Conservation (phyloP, 1,284 basidiomycete species). For the Coriolopsis trogii region DNA sequence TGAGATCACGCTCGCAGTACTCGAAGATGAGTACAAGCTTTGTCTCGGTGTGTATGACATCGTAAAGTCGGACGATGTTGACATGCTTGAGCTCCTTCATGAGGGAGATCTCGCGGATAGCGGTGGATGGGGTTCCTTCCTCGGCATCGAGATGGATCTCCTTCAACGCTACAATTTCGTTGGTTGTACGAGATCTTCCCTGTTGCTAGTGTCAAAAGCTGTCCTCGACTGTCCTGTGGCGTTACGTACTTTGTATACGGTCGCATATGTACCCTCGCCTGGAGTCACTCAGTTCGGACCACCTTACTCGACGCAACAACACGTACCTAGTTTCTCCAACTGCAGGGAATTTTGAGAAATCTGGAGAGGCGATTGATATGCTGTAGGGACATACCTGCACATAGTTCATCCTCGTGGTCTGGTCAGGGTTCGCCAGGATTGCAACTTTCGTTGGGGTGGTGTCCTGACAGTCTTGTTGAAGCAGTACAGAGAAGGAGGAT, state of each 20-base stretch:
- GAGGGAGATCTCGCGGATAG: conserved; percentile 93
- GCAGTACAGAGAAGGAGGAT: background rate
- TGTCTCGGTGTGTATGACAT: conserved; percentile 98
- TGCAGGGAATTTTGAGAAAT: no score
- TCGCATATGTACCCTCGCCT: conserved; percentile 89
- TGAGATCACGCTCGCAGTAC: conserved; percentile 97
- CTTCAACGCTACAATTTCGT: conserved; percentile 90
- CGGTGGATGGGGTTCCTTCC: conserved; percentile 93
- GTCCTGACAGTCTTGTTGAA: background rate
- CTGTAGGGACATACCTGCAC: conserved; percentile 53
- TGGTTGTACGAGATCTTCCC: conserved; percentile 85
- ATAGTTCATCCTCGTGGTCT: conserved; percentile 56
- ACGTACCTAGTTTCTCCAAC: conserved; percentile 82
- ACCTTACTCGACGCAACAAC: background rate
- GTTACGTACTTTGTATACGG: conserved; percentile 80
- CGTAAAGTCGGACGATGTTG: conserved; percentile 95
- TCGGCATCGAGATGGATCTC: conserved; percentile 96
- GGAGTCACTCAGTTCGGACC: conserved; percentile 18
- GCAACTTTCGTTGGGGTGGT: conserved; percentile 5
- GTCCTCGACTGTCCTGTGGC: no score
- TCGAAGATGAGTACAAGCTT: conserved; percentile 99
- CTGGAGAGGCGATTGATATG: background rate
- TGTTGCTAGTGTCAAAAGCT: no score
- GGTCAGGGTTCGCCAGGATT: background rate
- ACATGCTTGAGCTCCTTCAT: conserved; percentile 97